Conservation (phyloP, 2,329 filamentous ascomycete species). For the Gremmenia infestans region DNA sequence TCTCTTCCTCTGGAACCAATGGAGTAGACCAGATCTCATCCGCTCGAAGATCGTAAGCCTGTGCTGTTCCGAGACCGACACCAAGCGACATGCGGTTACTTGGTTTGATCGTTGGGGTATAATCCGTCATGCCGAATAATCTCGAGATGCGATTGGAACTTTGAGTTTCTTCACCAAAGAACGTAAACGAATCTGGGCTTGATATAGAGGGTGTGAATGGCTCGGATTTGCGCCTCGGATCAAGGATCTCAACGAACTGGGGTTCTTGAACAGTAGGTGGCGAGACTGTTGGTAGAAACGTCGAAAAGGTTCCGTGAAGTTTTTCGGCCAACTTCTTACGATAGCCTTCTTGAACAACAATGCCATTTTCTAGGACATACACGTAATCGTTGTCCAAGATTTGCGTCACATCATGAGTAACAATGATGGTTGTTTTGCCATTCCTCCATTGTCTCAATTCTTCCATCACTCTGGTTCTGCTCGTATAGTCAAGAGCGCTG, state of each 20-base stretch:
- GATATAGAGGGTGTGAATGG: slow-evolving; percentile 6
- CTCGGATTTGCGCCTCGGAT: slow-evolving; percentile 9
- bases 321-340: slow-evolving; percentile 48
- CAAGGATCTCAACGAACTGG: neutral
- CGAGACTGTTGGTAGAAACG: slow-evolving; percentile 31
- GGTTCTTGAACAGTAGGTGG: neutral
- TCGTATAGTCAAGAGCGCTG: slow-evolving; percentile 76
- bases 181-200: neutral
- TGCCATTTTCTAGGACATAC: slow-evolving; percentile 70
- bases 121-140: slow-evolving; percentile 10
- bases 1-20: neutral
- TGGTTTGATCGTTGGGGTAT: neutral
- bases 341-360: slow-evolving; percentile 64
- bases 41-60: slow-evolving; percentile 16
- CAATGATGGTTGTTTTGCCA: slow-evolving; percentile 83
- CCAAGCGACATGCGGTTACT: slow-evolving; percentile 10
- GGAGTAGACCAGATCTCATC: slow-evolving; percentile 19
- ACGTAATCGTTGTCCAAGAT: slow-evolving; percentile 70
- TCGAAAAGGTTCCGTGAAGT: slow-evolving; percentile 42
- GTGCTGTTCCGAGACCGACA: slow-evolving; percentile 12
- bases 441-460: slow-evolving; percentile 71
- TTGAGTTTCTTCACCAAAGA: slow-evolving; percentile 1
- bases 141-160: slow-evolving; percentile 10
- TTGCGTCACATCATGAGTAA: slow-evolving; percentile 83
- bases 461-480: slow-evolving; percentile 63